Evolutionary conservation across 163 green algal genomes (phyloP).

Genomic region (Scenedesmus sp.): DNA sequence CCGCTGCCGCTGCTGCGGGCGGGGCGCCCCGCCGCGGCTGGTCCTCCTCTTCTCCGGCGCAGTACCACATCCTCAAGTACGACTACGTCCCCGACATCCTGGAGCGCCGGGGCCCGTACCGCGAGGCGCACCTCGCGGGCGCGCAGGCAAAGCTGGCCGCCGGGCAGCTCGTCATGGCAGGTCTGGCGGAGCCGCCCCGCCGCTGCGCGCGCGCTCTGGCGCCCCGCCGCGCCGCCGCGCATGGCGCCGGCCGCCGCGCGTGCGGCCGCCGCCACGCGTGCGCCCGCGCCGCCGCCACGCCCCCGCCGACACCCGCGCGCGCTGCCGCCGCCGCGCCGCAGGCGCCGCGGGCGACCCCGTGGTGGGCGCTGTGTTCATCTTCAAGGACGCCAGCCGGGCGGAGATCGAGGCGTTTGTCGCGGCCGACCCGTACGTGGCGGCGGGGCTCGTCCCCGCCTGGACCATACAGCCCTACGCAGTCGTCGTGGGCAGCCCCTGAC

Average conservation of each 20-base stretch:
- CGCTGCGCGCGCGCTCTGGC: no score
- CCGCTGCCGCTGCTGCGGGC: no score
- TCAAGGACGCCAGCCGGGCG: conserved; percentile 57
- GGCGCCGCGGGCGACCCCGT: conserved; percentile 79
- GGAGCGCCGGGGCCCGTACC: conserved; percentile 81
- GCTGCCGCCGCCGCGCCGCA: background rate
- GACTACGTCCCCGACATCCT: conserved; percentile 87
- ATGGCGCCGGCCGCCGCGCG: no score
- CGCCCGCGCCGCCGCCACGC: no score
- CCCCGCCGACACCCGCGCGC: no score
- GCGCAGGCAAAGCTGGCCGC: conserved; percentile 68
- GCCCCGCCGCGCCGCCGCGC: no score
- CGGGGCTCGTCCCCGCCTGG: conserved; percentile 73
- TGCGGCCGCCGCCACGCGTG: no score
- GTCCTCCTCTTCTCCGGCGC: no score
- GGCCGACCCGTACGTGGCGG: conserved; percentile 77
- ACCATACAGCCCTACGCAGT: conserved; percentile 62
- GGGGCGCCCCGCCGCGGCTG: no score
- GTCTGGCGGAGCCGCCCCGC: background rate
- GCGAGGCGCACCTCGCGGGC: conserved; percentile 74
- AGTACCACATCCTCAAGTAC: conserved; percentile 53
- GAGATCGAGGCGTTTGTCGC: conserved; percentile 84
- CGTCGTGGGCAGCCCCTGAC: conserved; percentile 48
- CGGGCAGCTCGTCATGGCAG: conserved; percentile 76
- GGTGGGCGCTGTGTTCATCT: conserved; percentile 82